Conservation (phyloP, 352 stramenopile genomes). For the Aphanomyces astaci region DNA sequence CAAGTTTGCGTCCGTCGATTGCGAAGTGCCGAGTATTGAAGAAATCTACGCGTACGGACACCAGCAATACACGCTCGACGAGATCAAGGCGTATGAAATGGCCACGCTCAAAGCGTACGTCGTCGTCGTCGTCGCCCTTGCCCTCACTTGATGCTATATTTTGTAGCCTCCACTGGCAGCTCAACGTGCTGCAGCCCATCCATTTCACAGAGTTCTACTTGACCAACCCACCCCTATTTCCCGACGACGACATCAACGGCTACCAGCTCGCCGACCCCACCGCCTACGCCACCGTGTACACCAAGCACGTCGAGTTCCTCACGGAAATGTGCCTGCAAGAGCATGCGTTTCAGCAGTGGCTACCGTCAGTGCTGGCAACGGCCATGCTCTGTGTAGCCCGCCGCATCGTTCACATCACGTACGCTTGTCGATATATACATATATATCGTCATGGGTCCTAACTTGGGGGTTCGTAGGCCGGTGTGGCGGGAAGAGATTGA, state of each 20-base stretch:
- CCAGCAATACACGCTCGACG: constrained; percentile 72
- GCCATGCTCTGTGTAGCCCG: constrained; percentile 65
- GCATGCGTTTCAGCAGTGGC: constrained; percentile 76
- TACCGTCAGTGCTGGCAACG: constrained; percentile 68
- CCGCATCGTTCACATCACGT: constrained; percentile 67
- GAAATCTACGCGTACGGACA: constrained; percentile 85
- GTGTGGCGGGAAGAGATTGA: constrained; percentile 78
- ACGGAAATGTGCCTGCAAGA: constrained; percentile 79
- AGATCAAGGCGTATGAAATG: constrained; percentile 72
- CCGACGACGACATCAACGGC: constrained; percentile 67
- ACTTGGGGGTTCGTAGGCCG: too few relatives aligned
- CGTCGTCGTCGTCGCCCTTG: background rate
- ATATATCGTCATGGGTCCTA: background rate
- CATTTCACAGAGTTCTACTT: constrained; percentile 79
- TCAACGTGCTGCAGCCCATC: constrained; percentile 62
- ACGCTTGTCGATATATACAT: constrained; percentile 21
- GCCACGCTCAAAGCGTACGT: constrained; percentile 44
- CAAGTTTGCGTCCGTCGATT: constrained; percentile 73
- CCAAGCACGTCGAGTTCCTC: constrained; percentile 82
- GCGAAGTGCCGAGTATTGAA: constrained; percentile 67
- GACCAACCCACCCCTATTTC: constrained; percentile 60
- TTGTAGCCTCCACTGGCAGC: constrained; percentile 58
- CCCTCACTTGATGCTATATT: background rate
- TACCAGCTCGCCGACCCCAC: constrained; percentile 60
- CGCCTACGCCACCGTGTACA: constrained; percentile 68